These are phyloP conservation scores for Tulasnella calospora DNA, from an alignment of 768 basidiomycete species.

Conservation along the genomic window DNA sequence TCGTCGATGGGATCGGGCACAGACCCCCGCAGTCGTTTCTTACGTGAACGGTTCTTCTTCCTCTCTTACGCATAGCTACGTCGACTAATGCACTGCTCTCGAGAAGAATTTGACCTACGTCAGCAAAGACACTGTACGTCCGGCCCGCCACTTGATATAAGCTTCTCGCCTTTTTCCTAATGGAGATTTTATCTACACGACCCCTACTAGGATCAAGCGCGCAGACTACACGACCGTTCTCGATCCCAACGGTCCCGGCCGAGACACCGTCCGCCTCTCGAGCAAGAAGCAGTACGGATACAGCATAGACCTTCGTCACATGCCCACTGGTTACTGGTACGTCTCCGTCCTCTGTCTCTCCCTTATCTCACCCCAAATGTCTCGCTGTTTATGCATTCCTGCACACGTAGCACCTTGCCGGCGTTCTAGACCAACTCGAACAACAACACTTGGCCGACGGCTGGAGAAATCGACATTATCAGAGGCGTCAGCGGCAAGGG, in stretches of 20 bases:
- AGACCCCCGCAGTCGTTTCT: too few species aligned
- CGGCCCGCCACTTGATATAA: not conserved
- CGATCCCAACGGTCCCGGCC: conserved; percentile 47
- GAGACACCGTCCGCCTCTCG: conserved; percentile 54
- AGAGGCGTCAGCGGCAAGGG: conserved; percentile 35
- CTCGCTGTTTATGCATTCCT: not conserved
- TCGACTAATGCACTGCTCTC: conserved; percentile 46
- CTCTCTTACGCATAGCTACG: conserved; percentile 40
- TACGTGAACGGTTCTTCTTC: not conserved
- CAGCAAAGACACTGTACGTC: conserved; percentile 37
- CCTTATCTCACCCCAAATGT: not conserved
- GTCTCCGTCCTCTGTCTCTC: not conserved
- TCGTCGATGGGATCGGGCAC: not conserved
- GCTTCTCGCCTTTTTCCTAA: not conserved
- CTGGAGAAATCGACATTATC: conserved; percentile 36
- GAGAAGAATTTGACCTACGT: conserved; percentile 55
- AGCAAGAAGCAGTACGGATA: conserved; percentile 52
- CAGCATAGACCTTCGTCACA: conserved; percentile 46
- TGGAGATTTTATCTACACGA: not conserved
- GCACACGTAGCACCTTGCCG: conserved; percentile 44
- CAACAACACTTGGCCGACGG: conserved; percentile 42
- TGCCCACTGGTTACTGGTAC: conserved; percentile 47
- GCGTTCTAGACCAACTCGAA: conserved; percentile 35
- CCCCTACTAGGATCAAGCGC: conserved; percentile 43
- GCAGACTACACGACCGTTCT: conserved; percentile 51